phyloP scores from a whole-genome alignment of 257 asterid genomes.

The Ilex aquifolium region DNA sequence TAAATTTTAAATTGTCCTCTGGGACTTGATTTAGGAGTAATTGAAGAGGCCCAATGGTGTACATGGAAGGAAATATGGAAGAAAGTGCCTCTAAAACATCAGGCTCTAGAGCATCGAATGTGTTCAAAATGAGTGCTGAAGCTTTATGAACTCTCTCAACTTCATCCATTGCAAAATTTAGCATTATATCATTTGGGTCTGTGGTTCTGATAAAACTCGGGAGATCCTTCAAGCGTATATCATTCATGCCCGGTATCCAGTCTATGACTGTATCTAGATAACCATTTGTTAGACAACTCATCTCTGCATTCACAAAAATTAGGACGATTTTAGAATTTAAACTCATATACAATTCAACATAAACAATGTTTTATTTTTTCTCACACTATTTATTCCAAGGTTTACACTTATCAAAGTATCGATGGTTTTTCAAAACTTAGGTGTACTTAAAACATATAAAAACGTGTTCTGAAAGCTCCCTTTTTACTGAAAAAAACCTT shows the following conservation, averaged over 20 bases:
- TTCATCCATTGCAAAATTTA: constrained; percentile 12
- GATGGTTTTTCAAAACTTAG: too few species aligned
- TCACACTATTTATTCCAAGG: too few species aligned
- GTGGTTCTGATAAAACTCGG: constrained; percentile 24
- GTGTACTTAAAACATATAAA: too few species aligned
- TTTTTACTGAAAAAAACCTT: too few species aligned
- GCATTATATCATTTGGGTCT: constrained; percentile 16
- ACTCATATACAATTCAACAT: too few species aligned
- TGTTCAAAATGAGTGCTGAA: constrained; percentile 23
- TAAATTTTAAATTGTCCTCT: not conserved
- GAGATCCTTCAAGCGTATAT: constrained; percentile 17
- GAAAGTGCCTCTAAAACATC: constrained; percentile 15
- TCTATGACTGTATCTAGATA: constrained; percentile 21
- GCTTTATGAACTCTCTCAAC: constrained; percentile 14
- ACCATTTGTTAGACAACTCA: constrained; percentile 18
- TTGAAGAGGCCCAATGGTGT: constrained; percentile 26
- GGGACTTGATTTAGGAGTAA: constrained; percentile 14
- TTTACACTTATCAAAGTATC: too few species aligned
- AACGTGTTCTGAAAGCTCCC: too few species aligned
- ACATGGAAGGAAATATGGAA: constrained; percentile 10
- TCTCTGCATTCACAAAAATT: constrained; percentile 12
- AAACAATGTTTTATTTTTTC: too few species aligned
- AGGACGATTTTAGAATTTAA: too few species aligned
- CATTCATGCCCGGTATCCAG: constrained; percentile 30
- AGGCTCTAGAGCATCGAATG: constrained; percentile 18